A percentile compares a stretch with the other conserved stretches of the same genome.
phyloP scores from a whole-genome alignment of 345 rosid species.

The Bruguiera sexangula region DNA sequence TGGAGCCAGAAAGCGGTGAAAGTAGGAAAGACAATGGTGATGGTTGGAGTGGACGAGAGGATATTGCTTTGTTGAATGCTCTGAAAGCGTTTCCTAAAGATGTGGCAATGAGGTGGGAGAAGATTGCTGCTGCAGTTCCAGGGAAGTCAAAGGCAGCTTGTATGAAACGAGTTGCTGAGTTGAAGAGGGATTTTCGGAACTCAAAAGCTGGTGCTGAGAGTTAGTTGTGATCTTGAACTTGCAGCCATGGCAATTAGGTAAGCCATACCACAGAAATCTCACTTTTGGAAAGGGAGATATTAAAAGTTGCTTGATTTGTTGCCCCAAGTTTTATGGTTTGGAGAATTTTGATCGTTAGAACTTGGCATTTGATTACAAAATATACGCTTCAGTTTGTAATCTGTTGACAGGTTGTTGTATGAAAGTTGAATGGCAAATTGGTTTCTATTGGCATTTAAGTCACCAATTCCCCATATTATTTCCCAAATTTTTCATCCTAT shows the following conservation, averaged over 20 bases:
- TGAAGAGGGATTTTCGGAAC: slow-evolving; percentile 75
- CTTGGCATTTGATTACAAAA: not conserved
- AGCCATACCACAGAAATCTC: not conserved
- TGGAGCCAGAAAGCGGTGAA: slow-evolving; percentile 17
- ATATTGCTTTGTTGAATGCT: slow-evolving; percentile 85
- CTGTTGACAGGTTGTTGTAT: not conserved
- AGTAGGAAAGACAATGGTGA: slow-evolving; percentile 19
- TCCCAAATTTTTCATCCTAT: too few species aligned
- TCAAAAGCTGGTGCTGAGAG: slow-evolving; percentile 58
- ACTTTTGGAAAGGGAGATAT: not conserved
- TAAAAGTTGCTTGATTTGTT: not conserved
- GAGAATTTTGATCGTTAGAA: not conserved
- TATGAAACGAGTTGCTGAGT: slow-evolving; percentile 73
- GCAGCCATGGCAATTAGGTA: not conserved
- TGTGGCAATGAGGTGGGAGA: slow-evolving; percentile 88
- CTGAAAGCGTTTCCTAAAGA: slow-evolving; percentile 81
- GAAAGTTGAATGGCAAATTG: too few species aligned
- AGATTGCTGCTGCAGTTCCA: slow-evolving; percentile 81
- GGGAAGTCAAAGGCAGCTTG: slow-evolving; percentile 80
- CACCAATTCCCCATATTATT: too few species aligned
- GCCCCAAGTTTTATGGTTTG: not conserved
- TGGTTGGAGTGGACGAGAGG: slow-evolving; percentile 66
- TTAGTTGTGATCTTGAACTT: slow-evolving; percentile 12
- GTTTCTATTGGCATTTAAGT: too few species aligned
- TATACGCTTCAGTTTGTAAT: not conserved